Evolutionary conservation across 192 early-diverging fungal genomes (phyloP), one percentile per base, ranked within the genome.

Genomic region (Backusella mclennaniae): DNA sequence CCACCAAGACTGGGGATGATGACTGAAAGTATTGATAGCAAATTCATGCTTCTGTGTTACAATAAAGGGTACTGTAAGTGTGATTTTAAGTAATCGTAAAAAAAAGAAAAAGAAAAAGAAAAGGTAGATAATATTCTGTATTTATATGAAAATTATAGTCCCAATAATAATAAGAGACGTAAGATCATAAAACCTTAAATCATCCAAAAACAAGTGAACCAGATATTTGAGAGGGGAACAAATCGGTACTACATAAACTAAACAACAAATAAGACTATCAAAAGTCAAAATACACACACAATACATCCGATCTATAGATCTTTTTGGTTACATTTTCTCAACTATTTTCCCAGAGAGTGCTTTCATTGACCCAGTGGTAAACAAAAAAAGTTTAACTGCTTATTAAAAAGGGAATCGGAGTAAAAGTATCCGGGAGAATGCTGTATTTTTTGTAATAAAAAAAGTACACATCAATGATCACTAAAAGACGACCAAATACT

Each of bases 1-100:
- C 68, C 68, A 23, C 68, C 68, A 23, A 69, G 35, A 38, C 68
- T 69, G 4, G 68, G 38, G 11, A 69, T 38, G 21, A 69, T 69
- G 35, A 19, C 38, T 23, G 68, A 23, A 63, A 63, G 56, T 29
- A 63, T 11, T 63, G 56, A 63, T 63, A 63, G 56, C 56, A 63
- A 23, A 63, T 63, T 63, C 56, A 59, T 59, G 56, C 42, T 49
- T 59, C 29, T 59, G 56, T 59, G 53, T 59, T 59, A 59, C 53
- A 59, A 59, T 26, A 26, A 29, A 2, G 19, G 2, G 14, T 26
- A 59, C 3, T 59, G 56, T 59, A 59, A 59, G 56, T 3, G n/a
- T 44, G 19, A 7, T 56, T 56, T 59, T 26, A 59, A 59, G 11
- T 59, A 14, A 4, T 12, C 38, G 38, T 39, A 39, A 38, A 59